Evolutionary conservation across 345 rosid genomes (phyloP).

Genomic region (Syzygium aromaticum): DNA sequence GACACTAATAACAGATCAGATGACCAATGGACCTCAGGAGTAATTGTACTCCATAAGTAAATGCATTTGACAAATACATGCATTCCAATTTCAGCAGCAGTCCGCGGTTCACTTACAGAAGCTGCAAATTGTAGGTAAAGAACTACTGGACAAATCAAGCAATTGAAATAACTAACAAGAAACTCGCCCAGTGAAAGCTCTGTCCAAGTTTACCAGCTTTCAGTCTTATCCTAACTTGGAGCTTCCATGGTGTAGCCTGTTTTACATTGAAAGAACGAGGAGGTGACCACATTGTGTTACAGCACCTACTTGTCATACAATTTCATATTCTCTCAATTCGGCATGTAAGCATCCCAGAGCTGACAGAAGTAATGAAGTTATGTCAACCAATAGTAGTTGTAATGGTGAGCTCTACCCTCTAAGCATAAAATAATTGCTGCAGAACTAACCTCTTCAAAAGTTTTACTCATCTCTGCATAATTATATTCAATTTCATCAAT

Average conservation of each 20-base stretch:
- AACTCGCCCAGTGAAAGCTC: background rate
- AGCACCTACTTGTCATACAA: constrained; percentile 72
- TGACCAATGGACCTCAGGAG: background rate
- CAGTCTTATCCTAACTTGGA: constrained; percentile 63
- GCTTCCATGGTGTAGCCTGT: constrained; percentile 31
- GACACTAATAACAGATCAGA: background rate
- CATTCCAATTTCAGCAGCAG: background rate
- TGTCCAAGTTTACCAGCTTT: constrained; percentile 30
- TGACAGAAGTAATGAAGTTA: constrained; percentile 7
- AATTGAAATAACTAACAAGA: background rate
- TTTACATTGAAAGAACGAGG: constrained; percentile 68
- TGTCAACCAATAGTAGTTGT: background rate
- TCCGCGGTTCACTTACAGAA: background rate
- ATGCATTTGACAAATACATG: background rate
- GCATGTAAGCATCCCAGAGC: constrained; percentile 84
- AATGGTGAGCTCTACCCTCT: background rate
- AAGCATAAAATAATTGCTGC: background rate
- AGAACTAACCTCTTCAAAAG: background rate
- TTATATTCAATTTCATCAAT: background rate
- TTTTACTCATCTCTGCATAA: background rate
- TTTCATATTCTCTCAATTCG: constrained; percentile 59
- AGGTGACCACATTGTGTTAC: constrained; percentile 36
- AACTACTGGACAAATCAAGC: background rate
- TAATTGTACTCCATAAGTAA: background rate
- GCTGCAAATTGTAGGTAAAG: background rate